These are phyloP conservation scores for Mortierella polycephala DNA, from an alignment of 371 early-diverging fungal species.

Conservation along the genomic window DNA sequence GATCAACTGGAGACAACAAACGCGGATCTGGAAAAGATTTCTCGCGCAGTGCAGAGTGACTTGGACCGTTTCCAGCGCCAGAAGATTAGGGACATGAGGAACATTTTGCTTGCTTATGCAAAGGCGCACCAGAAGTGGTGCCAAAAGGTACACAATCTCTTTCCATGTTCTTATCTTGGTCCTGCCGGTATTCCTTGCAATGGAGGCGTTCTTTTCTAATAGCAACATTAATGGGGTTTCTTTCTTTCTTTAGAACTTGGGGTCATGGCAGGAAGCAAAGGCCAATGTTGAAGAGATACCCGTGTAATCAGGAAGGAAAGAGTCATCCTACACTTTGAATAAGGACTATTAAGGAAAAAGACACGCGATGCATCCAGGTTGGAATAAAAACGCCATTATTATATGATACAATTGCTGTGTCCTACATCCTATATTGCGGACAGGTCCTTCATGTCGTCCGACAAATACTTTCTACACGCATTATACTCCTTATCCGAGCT, in stretches of 20 bases:
- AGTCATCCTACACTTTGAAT: not conserved
- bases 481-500: constrained; percentile 53
- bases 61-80: constrained; percentile 92
- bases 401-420: not conserved
- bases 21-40: constrained; percentile 78
- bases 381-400: not conserved
- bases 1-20: constrained; percentile 76
- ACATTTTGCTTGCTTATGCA: constrained; percentile 83
- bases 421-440: constrained; percentile 6
- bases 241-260: constrained; percentile 60
- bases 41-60: constrained; percentile 85
- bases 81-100: constrained; percentile 87
- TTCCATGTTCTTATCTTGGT: not conserved
- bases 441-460: constrained; percentile 27
- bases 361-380: not conserved
- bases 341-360: not conserved
- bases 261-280: constrained; percentile 71
- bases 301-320: constrained; percentile 29
- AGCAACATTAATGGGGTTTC: not conserved
- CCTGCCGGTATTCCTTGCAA: not conserved
- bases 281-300: constrained; percentile 72
- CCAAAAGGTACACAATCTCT: constrained; percentile 64
- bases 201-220: not conserved
- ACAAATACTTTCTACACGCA: constrained; percentile 35
- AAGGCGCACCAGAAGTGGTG: constrained; percentile 86